Evolutionary conservation across 1,284 basidiomycete species (phyloP).

Genomic region (Termitomyces sp.): DNA sequence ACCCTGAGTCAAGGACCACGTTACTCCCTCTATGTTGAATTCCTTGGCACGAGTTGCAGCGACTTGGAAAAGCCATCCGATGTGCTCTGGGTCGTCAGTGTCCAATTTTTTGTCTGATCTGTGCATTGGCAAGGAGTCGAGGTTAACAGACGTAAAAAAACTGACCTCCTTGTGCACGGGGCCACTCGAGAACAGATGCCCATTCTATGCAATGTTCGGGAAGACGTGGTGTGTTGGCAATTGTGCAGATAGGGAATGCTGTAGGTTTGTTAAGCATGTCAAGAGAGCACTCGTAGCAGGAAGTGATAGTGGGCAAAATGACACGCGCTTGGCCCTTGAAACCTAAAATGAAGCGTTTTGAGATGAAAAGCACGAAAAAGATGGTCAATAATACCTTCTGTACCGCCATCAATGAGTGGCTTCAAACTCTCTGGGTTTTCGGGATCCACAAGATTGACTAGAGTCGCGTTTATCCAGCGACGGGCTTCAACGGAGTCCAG

Average conservation of each 20-base stretch:
- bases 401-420: conserved; percentile 98
- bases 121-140: conserved; percentile 5
- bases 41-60: conserved; percentile 82
- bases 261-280: conserved; percentile 99
- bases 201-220: conserved; percentile 99
- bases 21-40: conserved; percentile 97
- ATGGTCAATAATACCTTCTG: conserved; percentile 66
- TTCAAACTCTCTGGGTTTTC: conserved; percentile 92
- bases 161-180: conserved; percentile 80
- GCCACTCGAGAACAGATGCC: conserved; percentile 99
- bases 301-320: conserved; percentile 92
- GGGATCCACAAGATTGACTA: conserved; percentile 90
- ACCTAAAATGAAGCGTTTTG: conserved; percentile 42
- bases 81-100: conserved; percentile 95
- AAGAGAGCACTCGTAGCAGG: conserved; percentile 97
- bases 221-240: conserved; percentile 96
- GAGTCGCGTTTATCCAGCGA: conserved; percentile 98
- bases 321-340: conserved; percentile 99
- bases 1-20: conserved; percentile 96
- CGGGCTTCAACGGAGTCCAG: conserved; percentile 97
- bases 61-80: conserved; percentile 85
- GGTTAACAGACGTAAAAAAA: not conserved
- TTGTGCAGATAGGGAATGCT: conserved; percentile 97
- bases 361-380: not conserved
- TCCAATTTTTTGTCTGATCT: conserved; percentile 85